A percentile compares a stretch with the other conserved stretches of the same genome.
phyloP scores from a whole-genome alignment of 2,329 filamentous ascomycete genomes.

The Paecilomyces sp. region DNA sequence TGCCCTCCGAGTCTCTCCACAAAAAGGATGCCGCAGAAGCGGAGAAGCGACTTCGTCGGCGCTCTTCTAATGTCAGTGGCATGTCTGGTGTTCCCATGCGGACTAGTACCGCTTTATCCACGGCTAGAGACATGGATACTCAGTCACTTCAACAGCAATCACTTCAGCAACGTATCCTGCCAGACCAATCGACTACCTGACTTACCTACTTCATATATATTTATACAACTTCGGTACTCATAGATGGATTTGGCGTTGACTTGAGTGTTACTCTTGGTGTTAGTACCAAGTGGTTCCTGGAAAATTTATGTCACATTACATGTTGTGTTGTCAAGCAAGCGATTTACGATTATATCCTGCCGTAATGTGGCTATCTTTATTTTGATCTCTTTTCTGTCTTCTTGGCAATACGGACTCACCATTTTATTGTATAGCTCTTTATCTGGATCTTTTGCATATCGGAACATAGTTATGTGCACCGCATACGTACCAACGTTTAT shows the following conservation, averaged over 20 bases:
- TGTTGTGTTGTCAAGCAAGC: not conserved
- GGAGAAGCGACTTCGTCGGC: slow-evolving; percentile 35
- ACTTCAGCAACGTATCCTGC: not conserved
- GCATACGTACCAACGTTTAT: no score
- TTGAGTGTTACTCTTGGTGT: not conserved
- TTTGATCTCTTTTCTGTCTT: not conserved
- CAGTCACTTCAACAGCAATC: not conserved
- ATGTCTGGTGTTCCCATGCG: slow-evolving; percentile 6
- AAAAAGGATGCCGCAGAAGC: slow-evolving; percentile 52
- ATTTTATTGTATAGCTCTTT: not conserved
- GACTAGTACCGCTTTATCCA: not conserved
- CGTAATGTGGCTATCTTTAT: not conserved
- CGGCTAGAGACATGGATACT: not conserved
- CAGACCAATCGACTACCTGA: not conserved
- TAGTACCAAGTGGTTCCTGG: not conserved
- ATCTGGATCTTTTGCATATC: not conserved
- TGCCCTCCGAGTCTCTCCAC: slow-evolving; percentile 59
- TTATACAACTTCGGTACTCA: not conserved
- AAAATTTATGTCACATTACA: not conserved
- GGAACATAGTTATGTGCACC: not conserved
- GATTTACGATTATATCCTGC: not conserved
- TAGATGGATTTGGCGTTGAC: not conserved
- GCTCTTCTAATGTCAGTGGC: slow-evolving; percentile 27
- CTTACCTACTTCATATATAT: no score
- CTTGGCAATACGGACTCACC: not conserved